Evolutionary conservation across 306 rosid species (phyloP).

Genomic region (Rosa lucieae): DNA sequence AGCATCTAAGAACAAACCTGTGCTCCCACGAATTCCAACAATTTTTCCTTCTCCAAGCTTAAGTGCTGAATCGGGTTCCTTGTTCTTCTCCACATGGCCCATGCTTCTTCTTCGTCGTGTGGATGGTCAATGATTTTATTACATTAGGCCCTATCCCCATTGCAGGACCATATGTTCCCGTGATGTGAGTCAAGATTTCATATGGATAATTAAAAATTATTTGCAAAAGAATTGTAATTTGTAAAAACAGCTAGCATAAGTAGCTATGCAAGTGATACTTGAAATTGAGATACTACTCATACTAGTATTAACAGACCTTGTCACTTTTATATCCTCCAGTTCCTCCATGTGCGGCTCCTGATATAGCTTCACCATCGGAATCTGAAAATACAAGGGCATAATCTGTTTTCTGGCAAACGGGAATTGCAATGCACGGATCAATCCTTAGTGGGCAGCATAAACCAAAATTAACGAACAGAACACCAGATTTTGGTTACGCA

Average conservation of each 20-base stretch:
- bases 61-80: slow-evolving; percentile 62
- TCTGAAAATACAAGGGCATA: no score
- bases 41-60: slow-evolving; percentile 69
- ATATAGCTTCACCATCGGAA: no score
- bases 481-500: no score
- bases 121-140: slow-evolving; percentile 73
- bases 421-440: no score
- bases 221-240: slow-evolving; percentile 40
- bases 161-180: slow-evolving; percentile 63
- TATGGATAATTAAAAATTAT: slow-evolving; percentile 68
- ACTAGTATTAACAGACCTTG: slow-evolving; percentile 47
- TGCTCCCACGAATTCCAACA: slow-evolving; percentile 81
- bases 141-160: slow-evolving; percentile 75
- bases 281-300: not conserved
- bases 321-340: slow-evolving; percentile 60
- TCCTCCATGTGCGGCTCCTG: no score
- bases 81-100: slow-evolving; percentile 89
- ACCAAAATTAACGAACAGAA: no score
- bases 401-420: no score
- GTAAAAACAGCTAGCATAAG: not conserved
- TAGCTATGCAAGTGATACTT: no score
- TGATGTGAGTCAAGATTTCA: slow-evolving; percentile 77
- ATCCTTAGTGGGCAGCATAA: no score
- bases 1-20: slow-evolving; percentile 81
- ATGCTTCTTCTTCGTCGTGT: slow-evolving; percentile 55